Evolutionary conservation across 257 asterid species (phyloP).

Genomic region (Jaltomata sinuosa): DNA sequence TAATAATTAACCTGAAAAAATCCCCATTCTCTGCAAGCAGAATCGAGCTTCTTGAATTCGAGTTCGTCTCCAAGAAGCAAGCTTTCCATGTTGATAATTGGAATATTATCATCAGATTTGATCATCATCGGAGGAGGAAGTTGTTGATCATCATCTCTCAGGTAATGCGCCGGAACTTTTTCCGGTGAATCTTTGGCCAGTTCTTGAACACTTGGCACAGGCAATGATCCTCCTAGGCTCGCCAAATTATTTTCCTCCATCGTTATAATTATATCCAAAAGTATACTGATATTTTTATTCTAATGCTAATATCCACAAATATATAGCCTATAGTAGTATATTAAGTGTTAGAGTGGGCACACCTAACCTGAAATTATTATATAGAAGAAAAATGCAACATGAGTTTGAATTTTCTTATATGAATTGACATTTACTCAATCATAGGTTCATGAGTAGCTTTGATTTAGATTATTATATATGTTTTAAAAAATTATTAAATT

Average conservation of each 20-base stretch:
- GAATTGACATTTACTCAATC: too few species aligned
- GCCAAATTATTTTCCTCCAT: background rate
- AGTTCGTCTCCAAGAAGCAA: background rate
- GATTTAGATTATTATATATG: too few species aligned
- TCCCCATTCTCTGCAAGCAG: background rate
- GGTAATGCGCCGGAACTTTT: background rate
- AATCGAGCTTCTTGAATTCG: background rate
- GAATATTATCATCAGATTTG: background rate
- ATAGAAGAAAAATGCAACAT: too few species aligned
- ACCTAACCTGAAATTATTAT: background rate
- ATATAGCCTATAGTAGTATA: too few species aligned
- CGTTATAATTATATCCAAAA: too few species aligned
- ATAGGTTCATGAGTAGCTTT: too few species aligned
- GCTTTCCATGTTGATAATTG: background rate
- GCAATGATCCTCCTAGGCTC: background rate
- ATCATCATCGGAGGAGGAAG: background rate
- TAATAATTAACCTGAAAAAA: slow-evolving; percentile 1
- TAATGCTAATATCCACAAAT: background rate
- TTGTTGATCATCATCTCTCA: background rate
- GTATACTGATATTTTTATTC: background rate
- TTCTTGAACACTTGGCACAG: background rate
- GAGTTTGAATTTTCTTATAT: too few species aligned
- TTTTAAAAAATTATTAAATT: too few species aligned
- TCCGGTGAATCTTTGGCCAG: background rate
- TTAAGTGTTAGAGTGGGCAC: background rate